Evolutionary conservation across 345 rosid species (phyloP).

Genomic region (Cardiospermum halicacabum): DNA sequence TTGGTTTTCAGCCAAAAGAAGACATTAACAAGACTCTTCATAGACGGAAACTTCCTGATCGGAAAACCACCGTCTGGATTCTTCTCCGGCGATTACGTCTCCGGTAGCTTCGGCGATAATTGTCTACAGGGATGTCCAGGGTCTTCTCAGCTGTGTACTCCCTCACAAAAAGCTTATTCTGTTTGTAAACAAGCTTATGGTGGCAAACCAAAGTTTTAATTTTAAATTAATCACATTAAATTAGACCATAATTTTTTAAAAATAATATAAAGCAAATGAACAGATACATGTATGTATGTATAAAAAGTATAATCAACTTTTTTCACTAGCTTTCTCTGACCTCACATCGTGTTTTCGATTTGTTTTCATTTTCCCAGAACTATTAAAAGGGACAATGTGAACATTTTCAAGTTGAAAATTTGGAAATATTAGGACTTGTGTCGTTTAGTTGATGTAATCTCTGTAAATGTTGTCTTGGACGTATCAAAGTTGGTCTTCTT

Average conservation of each 20-base stretch:
- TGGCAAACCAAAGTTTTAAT: slow-evolving; percentile 58
- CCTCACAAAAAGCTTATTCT: slow-evolving; percentile 67
- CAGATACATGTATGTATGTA: background rate
- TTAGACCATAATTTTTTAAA: background rate
- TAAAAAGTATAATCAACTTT: background rate
- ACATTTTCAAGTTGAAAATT: background rate
- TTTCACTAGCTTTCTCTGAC: background rate
- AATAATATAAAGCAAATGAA: background rate
- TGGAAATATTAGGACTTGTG: background rate
- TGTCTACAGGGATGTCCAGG: slow-evolving; percentile 75
- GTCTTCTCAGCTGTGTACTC: slow-evolving; percentile 65
- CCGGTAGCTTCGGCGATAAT: slow-evolving; percentile 88
- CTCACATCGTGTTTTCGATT: background rate
- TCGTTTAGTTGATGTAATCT: background rate
- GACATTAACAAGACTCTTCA: slow-evolving; percentile 53
- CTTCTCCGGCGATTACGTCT: slow-evolving; percentile 33
- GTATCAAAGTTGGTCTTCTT: background rate
- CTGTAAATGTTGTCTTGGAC: background rate
- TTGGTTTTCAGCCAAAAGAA: slow-evolving; percentile 46
- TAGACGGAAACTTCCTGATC: slow-evolving; percentile 76
- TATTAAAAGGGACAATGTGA: background rate
- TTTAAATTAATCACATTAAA: background rate
- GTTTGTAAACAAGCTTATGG: slow-evolving; percentile 80
- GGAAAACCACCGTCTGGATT: slow-evolving; percentile 73
- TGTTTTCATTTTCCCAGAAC: background rate